These are phyloP conservation scores for Diaporthe humulicola DNA, from an alignment of 2,329 filamentous ascomycete species.

Conservation along the genomic window DNA sequence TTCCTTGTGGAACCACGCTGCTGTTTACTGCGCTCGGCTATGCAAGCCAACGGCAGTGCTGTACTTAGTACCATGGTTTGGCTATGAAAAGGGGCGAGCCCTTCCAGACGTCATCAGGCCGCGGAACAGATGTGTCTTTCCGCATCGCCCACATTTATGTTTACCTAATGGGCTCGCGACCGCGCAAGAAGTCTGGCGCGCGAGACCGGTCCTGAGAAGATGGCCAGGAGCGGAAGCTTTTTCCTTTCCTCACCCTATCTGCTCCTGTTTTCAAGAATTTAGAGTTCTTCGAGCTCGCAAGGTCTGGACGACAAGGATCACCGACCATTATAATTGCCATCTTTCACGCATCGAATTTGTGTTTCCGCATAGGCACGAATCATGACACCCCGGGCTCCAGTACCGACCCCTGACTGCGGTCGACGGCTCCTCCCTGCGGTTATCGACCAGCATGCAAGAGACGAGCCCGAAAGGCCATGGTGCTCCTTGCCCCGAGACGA, in stretches of 20 bases:
- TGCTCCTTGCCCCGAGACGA: constrained; percentile 44
- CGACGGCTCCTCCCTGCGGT: constrained; percentile 40
- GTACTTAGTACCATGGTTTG: not conserved
- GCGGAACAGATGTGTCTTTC: constrained; percentile 13
- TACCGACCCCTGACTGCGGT: constrained; percentile 32
- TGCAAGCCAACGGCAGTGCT: constrained; percentile 5
- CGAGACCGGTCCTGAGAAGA: not conserved
- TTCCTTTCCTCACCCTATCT: not conserved
- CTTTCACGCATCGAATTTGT: constrained; percentile 8
- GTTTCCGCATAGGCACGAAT: constrained; percentile 20
- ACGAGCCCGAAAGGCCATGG: constrained; percentile 41
- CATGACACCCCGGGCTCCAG: constrained; percentile 9
- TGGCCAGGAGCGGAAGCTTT: not conserved
- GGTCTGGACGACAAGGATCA: constrained; percentile 2
- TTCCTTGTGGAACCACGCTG: not conserved
- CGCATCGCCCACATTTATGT: constrained; percentile 9
- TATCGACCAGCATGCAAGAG: constrained; percentile 41
- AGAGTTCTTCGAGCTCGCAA: not conserved
- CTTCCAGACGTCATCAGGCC: constrained; percentile 21
- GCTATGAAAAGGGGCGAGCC: constrained; percentile 20
- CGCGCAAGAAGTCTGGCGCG: constrained; percentile 7
- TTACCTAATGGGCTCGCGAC: constrained; percentile 27
- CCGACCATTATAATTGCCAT: not conserved
- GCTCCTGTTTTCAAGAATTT: not conserved
- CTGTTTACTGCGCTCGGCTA: constrained; percentile 3